phyloP scores from a whole-genome alignment of 1,139 yeast species.

The Blastobotrys niveus region DNA sequence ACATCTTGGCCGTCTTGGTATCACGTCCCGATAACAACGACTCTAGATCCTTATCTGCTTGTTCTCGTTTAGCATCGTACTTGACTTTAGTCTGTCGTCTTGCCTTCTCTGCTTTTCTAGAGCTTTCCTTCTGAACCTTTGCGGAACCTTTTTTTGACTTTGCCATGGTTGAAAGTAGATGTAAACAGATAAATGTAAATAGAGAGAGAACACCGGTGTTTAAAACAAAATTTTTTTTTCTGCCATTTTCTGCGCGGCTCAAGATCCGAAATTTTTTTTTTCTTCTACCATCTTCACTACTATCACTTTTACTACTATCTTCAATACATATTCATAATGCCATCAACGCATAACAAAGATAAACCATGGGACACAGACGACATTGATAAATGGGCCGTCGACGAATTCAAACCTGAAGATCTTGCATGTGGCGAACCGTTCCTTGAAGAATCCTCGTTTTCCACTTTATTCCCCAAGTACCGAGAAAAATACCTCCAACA shows the following conservation, averaged over 20 bases:
- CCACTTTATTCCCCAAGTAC: constrained; percentile 93
- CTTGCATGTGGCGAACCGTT: constrained; percentile 80
- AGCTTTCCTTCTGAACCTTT: constrained; percentile 10
- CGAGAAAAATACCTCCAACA: constrained; percentile 85
- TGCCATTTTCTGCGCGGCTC: constrained; percentile 11
- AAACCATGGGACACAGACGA: constrained; percentile 98
- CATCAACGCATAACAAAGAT: constrained; percentile 85
- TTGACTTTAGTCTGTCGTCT: constrained; percentile 19
- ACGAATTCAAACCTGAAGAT: constrained; percentile 86
- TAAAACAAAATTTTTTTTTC: constrained; percentile 1
- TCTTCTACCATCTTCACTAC: not conserved
- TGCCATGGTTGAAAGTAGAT: not conserved
- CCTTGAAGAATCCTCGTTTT: constrained; percentile 90
- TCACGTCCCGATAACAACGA: constrained; percentile 4
- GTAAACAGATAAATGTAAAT: too few species aligned
- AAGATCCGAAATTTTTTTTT: constrained; percentile 6
- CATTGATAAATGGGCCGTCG: constrained; percentile 88
- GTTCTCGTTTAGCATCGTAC: constrained; percentile 23
- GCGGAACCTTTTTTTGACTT: constrained; percentile 6
- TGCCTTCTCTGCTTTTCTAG: constrained; percentile 10
- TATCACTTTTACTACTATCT: not conserved
- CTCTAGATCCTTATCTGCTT: constrained; percentile 20
- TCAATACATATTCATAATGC: constrained; percentile 45
- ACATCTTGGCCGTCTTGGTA: constrained; percentile 9
- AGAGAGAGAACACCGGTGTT: too few species aligned